phyloP scores from a whole-genome alignment of 371 early-diverging fungal genomes.

The Capillidium heterosporum region DNA sequence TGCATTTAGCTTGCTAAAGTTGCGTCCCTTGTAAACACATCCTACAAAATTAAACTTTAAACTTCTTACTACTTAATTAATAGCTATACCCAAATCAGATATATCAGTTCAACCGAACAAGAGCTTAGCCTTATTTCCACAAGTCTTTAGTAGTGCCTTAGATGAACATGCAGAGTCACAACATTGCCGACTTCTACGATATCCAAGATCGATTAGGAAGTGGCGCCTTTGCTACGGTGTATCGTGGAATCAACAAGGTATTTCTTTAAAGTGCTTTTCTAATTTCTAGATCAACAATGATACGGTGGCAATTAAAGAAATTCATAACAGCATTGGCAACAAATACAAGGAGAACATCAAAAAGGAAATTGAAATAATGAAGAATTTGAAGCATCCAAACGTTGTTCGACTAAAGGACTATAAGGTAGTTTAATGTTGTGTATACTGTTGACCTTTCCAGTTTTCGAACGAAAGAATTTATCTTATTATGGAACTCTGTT shows the following conservation, averaged over 20 bases:
- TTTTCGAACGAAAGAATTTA: slow-evolving; percentile 60
- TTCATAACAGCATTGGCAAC: slow-evolving; percentile 60
- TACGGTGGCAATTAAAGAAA: slow-evolving; percentile 77
- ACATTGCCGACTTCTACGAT: too few species aligned
- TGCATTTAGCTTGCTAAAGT: too few species aligned
- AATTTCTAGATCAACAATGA: slow-evolving; percentile 25
- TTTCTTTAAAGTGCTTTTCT: neutral
- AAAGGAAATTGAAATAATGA: slow-evolving; percentile 78
- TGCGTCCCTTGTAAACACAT: too few species aligned
- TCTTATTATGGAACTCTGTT: slow-evolving; percentile 88
- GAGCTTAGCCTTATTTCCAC: too few species aligned
- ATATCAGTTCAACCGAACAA: too few species aligned
- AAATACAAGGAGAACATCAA: slow-evolving; percentile 81
- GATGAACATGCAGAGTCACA: too few species aligned
- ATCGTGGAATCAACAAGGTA: slow-evolving; percentile 56
- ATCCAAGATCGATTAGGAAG: slow-evolving; percentile 67
- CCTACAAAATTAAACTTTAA: too few species aligned
- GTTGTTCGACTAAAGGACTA: slow-evolving; percentile 72
- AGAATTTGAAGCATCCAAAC: slow-evolving; percentile 59
- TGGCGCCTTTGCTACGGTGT: slow-evolving; percentile 92
- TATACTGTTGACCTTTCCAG: neutral
- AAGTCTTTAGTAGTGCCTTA: too few species aligned
- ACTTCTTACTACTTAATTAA: too few species aligned
- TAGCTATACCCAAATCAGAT: too few species aligned
- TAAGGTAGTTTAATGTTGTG: slow-evolving; percentile 35